Base-by-base conservation (phyloP, 2,329 filamentous ascomycete genomes). In the Falciphora oryzae region DNA sequence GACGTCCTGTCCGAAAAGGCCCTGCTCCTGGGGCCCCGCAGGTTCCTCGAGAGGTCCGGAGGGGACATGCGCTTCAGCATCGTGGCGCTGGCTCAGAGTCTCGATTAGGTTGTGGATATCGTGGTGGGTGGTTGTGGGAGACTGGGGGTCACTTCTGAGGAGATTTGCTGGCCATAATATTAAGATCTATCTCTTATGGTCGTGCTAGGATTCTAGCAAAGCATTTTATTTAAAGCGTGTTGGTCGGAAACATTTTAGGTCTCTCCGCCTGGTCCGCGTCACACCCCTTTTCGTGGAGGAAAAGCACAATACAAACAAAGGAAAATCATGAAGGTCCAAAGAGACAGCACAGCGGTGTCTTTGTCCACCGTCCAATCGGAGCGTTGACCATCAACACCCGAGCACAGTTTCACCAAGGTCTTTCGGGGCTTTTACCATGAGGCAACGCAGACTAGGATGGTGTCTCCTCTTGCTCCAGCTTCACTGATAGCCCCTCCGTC, bases 1-100 rank as follows among this genome's bases (percentile, higher is more conserved):
- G 90, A 94, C 75, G 86, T 92, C 63, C 75, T 93, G 70, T 92
- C 91, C 73, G 83, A 89, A 65, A 88, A 85, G 75, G 93, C 91
- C 11, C 77, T 97, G 71, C 81, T 87, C 38, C 75, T 92, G 71
- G 93, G 93, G 1, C 80, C 80, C 57, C 71, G 85, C 57, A 82
- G 80, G 75, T 87, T 87, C 68, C 70, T 87, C 63, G 81, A 83
- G 75, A 75, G 83, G 25, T 82, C 32, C 65, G 67, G 81, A 4
- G 82, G 72, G 10, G 85, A 87, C 69, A 73, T 86, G 76, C 77
- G 85, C 65, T 87, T 87, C 70, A 86, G 83, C 66, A 84, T 83
- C 64, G 82, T 87, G 50, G 83, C 83, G 63, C 69, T 87, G 66
- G 84, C 83, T 10, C 80, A 80, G 7, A 76, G 80, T 57, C 64